Evolutionary conservation across 257 asterid genomes (phyloP).

Genomic region (Avicennia marina): DNA sequence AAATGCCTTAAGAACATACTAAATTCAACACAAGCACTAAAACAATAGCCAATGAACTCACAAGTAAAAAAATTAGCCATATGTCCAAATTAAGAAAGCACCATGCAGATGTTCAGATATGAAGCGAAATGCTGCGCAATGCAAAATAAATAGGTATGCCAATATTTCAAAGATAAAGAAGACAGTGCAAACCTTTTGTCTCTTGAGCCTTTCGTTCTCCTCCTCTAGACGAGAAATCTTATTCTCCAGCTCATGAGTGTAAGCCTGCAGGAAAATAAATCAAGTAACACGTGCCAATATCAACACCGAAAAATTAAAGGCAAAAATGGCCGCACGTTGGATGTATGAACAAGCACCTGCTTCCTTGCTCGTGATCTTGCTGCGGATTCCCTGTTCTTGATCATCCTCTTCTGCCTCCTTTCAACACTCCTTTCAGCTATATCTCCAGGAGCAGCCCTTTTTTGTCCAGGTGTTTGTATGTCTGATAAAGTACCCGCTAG

Average conservation of each 20-base stretch:
- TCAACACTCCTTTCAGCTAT: slow-evolving; percentile 69
- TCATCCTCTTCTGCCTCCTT: slow-evolving; percentile 98
- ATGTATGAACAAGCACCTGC: slow-evolving; percentile 44
- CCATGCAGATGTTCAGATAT: no score
- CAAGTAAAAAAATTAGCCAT: no score
- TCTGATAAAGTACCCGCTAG: slow-evolving; percentile 63
- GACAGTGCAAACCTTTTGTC: slow-evolving; percentile 49
- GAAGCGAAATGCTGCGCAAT: no score
- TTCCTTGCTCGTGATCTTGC: slow-evolving; percentile 97
- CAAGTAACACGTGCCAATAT: no score
- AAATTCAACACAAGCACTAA: no score
- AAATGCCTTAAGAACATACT: no score
- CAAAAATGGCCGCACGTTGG: not conserved
- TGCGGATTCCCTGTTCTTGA: slow-evolving; percentile 94
- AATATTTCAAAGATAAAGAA: no score
- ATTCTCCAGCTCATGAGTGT: slow-evolving; percentile 84
- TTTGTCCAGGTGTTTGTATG: slow-evolving; percentile 60
- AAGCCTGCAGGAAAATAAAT: slow-evolving; percentile 48
- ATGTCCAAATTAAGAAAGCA: no score
- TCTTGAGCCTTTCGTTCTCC: slow-evolving; percentile 80
- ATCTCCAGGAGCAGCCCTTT: slow-evolving; percentile 60
- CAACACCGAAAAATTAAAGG: not conserved
- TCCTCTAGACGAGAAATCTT: slow-evolving; percentile 77
- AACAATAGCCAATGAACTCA: no score
- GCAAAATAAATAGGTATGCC: no score